Evolutionary conservation across 106 monocot species (phyloP).

Genomic region (Phalaenopsis aphrodite): DNA sequence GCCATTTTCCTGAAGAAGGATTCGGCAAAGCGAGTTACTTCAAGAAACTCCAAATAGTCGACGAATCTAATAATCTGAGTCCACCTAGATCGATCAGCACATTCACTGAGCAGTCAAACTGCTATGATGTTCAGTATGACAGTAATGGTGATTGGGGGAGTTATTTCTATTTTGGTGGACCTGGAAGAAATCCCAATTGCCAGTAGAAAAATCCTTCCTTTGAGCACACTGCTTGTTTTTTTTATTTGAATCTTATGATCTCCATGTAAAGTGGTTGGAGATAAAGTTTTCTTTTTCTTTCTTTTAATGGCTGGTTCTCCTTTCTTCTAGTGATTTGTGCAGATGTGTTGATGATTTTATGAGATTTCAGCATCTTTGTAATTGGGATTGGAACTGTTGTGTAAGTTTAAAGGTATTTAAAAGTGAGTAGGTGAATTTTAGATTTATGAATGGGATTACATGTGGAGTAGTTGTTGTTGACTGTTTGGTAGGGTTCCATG

Average conservation of each 20-base stretch:
- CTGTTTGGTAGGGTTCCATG: not conserved
- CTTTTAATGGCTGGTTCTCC: not conserved
- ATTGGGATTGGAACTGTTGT: not conserved
- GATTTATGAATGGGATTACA: not conserved
- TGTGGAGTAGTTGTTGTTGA: not conserved
- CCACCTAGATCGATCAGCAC: conserved; percentile 25
- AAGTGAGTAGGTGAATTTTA: not conserved
- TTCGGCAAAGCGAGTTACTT: conserved; percentile 55
- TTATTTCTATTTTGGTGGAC: conserved; percentile 16
- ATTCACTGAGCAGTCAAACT: conserved; percentile 18
- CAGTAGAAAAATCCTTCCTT: not conserved
- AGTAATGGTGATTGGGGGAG: conserved; percentile 14
- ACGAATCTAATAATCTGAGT: conserved; percentile 40
- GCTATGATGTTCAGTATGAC: conserved; percentile 9
- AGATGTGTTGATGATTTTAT: not conserved
- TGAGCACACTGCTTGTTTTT: not conserved
- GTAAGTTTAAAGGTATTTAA: not conserved
- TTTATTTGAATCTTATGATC: not conserved
- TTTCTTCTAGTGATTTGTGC: not conserved
- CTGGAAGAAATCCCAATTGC: conserved; percentile 16
- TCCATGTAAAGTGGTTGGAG: not conserved
- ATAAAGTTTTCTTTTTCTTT: not conserved
- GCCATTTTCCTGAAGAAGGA: conserved; percentile 49
- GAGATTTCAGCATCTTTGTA: not conserved
- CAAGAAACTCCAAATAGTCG: conserved; percentile 46